Base-by-base conservation (phyloP, 2,329 filamentous ascomycete genomes). In the Monilinia polystroma region DNA sequence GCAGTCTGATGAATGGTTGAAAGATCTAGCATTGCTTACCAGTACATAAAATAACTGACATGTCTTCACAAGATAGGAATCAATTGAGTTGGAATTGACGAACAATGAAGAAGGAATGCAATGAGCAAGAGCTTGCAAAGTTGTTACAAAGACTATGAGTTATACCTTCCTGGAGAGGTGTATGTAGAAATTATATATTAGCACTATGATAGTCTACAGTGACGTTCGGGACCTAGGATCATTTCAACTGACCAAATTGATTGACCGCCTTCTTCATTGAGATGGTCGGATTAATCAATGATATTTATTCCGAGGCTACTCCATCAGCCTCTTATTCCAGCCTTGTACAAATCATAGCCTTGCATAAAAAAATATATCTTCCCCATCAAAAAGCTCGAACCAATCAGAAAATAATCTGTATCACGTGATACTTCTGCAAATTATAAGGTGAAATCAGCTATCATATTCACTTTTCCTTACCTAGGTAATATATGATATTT, bases 21-120 rank as follows among this genome's bases (percentile, higher is more conserved):
- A 20, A 29, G 29, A 49, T 5, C 8, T 35, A 35, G 8, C 41
- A 45, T 47, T 47, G 45, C 58, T 62, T 62, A 62, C 58, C 58
- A 26, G 58, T 62, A 51, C 58, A 62, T 8, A 62, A n/a, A 62
- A 62, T 62, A 18, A 62, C 58, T 10, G 58, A 62, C 58, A 62
- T 62, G 35, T 62, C 45, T 49, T 59, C n/a, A 29, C 45, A 49
- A 49, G 18, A n/a, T 49, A 51, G 6, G n/a, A 51, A 26, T 51
- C n/a, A 49, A 20, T 38, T 38, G 29, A 47, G 20, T 8, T 20
- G 20, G 41, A 20, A 49, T 23, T 2, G 11, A 49, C 8, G 45
- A 49, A 47, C n/a, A 20, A 49, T 47, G 16, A 23, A 18, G 29
- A 41, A 52, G 16, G n/a, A 26, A 62, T 56, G 16, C 32, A 38